phyloP scores from a whole-genome alignment of 148 eudicot genomes.

The Fagopyrum homotropicum region DNA sequence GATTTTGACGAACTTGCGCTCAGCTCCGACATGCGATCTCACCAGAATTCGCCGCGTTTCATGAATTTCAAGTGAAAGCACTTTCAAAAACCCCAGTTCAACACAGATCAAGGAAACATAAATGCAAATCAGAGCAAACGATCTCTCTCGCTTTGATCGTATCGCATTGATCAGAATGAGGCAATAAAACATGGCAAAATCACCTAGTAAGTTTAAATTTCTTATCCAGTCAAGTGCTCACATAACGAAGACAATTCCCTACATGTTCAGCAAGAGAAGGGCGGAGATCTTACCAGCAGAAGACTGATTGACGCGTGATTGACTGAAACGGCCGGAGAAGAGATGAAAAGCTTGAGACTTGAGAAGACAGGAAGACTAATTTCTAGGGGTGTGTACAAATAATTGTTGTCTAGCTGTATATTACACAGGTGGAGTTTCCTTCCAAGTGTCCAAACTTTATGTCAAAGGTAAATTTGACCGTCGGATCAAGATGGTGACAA shows the following conservation, averaged over 20 bases:
- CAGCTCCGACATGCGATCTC: constrained; percentile 6
- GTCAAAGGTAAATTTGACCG: constrained; percentile 8
- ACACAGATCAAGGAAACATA: neutral
- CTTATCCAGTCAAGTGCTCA: neutral
- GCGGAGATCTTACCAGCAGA: constrained; percentile 3
- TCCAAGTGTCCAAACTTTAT: neutral
- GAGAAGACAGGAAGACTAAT: neutral
- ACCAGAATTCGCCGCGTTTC: constrained; percentile 2
- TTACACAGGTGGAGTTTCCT: neutral
- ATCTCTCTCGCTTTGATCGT: neutral
- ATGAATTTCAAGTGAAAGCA: neutral
- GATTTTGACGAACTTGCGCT: neutral
- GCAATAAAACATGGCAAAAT: neutral
- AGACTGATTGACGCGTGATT: neutral
- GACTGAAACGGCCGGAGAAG: neutral
- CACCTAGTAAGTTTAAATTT: neutral
- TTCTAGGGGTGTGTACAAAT: neutral
- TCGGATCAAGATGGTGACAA: neutral
- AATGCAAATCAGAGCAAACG: neutral
- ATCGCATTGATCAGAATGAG: neutral
- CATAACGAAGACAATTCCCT: neutral
- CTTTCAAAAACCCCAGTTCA: neutral
- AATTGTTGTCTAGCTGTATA: neutral
- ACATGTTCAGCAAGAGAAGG: neutral
- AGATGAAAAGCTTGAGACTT: neutral